A percentile compares a stretch with the other conserved stretches of the same genome.
These are phyloP conservation scores for Gypsophila paniculata DNA, from an alignment of 179 eudicot species.

Conservation along the genomic window DNA sequence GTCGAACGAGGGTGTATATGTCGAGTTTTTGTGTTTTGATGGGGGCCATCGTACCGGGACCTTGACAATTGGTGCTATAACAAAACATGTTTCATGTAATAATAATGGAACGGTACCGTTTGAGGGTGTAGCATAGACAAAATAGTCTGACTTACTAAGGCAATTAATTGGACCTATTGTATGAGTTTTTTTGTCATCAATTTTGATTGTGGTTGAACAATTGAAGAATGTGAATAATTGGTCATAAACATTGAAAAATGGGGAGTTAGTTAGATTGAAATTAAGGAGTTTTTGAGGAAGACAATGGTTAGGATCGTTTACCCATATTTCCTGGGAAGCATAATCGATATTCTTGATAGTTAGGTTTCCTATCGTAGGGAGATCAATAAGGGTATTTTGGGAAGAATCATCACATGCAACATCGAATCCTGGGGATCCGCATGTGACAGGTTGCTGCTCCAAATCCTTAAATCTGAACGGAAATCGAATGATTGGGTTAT, in stretches of 20 bases:
- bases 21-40: conserved; percentile 16
- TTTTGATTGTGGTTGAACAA: conserved; percentile 31
- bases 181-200: conserved; percentile 13
- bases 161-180: conserved; percentile 35
- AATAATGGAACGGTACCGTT: conserved; percentile 1
- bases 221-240: conserved; percentile 42
- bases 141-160: conserved; percentile 31
- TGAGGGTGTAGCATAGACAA: conserved; percentile 32
- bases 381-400: conserved; percentile 32
- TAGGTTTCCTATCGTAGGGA: conserved; percentile 35
- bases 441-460: conserved; percentile 24
- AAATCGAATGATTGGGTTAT: conserved; percentile 33
- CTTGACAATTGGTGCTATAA: conserved; percentile 19
- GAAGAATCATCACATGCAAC: conserved; percentile 29
- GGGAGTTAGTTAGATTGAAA: conserved; percentile 37
- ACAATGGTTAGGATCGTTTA: conserved; percentile 46
- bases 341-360: conserved; percentile 38
- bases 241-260: conserved; percentile 30
- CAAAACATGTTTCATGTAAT: conserved; percentile 21
- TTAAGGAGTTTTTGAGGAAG: conserved; percentile 37
- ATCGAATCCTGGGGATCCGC: conserved; percentile 42
- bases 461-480: conserved; percentile 32
- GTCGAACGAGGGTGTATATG: conserved; percentile 27
- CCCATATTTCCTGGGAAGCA: conserved; percentile 44
- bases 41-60: conserved; percentile 48